Evolutionary conservation across 192 early-diverging fungal genomes (phyloP).

Genomic region (Coemansia sp.): DNA sequence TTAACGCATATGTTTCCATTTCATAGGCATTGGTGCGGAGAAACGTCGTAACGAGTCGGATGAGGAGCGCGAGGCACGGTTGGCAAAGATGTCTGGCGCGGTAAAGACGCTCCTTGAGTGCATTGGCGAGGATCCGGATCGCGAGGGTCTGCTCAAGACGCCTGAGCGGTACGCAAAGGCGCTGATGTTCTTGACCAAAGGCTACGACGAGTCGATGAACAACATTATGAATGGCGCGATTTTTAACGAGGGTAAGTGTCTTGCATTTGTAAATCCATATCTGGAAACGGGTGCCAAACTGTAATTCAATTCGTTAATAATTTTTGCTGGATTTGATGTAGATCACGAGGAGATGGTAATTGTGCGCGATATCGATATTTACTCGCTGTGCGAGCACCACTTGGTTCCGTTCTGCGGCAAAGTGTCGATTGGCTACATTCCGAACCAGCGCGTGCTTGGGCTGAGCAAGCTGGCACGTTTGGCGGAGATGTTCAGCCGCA

Average conservation of each 20-base stretch:
- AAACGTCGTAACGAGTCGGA: slow-evolving; percentile 75
- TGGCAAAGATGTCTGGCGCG: slow-evolving; percentile 78
- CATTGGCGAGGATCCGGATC: slow-evolving; percentile 91
- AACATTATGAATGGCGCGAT: slow-evolving; percentile 92
- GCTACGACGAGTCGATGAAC: slow-evolving; percentile 91
- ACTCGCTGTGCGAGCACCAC: slow-evolving; percentile 98
- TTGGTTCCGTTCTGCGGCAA: slow-evolving; percentile 98
- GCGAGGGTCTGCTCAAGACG: slow-evolving; percentile 94
- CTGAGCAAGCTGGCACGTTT: slow-evolving; percentile 96
- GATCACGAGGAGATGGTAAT: slow-evolving; percentile 99
- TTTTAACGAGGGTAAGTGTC: slow-evolving; percentile 83
- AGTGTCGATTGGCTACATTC: slow-evolving; percentile 96
- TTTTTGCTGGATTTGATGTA: background rate
- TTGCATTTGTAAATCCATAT: background rate
- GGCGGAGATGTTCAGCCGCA: slow-evolving; percentile 95
- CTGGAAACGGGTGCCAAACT: background rate
- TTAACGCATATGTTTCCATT: background rate
- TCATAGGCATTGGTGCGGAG: slow-evolving; percentile 74
- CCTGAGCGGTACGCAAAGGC: slow-evolving; percentile 97
- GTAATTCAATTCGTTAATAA: background rate
- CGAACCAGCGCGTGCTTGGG: slow-evolving; percentile 91
- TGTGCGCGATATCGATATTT: slow-evolving; percentile 94
- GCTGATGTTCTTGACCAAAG: slow-evolving; percentile 96
- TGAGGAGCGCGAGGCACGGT: slow-evolving; percentile 67
- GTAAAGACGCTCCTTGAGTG: slow-evolving; percentile 86